Percentiles rank a stretch among this genome's conserved stretches.
Conservation (phyloP, 2,329 filamentous ascomycete genomes). For the Lachnellula hyalina region DNA sequence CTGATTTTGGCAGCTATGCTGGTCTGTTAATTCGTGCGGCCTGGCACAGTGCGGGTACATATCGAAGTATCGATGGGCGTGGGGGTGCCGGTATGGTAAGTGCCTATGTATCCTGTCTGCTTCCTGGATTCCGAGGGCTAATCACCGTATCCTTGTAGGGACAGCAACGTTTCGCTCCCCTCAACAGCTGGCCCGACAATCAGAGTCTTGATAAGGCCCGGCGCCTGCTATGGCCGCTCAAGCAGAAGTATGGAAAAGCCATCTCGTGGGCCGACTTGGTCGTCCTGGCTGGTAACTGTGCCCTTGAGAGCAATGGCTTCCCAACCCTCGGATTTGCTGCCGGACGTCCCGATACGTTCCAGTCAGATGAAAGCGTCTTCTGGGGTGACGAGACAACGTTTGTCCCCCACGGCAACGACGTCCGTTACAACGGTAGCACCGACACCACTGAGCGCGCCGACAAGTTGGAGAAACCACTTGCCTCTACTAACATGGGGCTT, state of each 20-base stretch:
- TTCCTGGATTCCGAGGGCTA: background rate
- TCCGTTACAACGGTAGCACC: slow-evolving; percentile 46
- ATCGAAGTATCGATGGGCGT: slow-evolving; percentile 53
- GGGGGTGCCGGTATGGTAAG: slow-evolving; percentile 47
- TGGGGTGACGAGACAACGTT: slow-evolving; percentile 49
- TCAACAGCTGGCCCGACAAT: slow-evolving; percentile 60
- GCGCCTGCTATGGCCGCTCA: slow-evolving; percentile 56
- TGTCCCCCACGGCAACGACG: slow-evolving; percentile 34
- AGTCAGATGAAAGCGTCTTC: slow-evolving; percentile 56
- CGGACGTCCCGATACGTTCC: slow-evolving; percentile 52
- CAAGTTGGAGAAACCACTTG: slow-evolving; percentile 44
- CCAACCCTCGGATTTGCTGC: slow-evolving; percentile 52
- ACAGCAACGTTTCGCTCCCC: slow-evolving; percentile 56
- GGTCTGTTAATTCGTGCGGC: slow-evolving; percentile 57
- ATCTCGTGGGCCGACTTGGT: slow-evolving; percentile 57
- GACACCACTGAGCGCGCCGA: slow-evolving; percentile 15
- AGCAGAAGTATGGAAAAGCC: slow-evolving; percentile 59
- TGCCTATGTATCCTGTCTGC: background rate
- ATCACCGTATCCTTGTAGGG: slow-evolving; percentile 30
- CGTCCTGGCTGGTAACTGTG: slow-evolving; percentile 53
- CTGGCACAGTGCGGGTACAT: slow-evolving; percentile 57
- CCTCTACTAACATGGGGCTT: slow-evolving; percentile 53
- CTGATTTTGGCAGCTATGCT: slow-evolving; percentile 57
- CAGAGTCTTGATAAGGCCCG: slow-evolving; percentile 57
- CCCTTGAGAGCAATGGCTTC: slow-evolving; percentile 55